Conservation (phyloP, 495 filamentous ascomycete genomes). For the Baudoinia panamericana region DNA sequence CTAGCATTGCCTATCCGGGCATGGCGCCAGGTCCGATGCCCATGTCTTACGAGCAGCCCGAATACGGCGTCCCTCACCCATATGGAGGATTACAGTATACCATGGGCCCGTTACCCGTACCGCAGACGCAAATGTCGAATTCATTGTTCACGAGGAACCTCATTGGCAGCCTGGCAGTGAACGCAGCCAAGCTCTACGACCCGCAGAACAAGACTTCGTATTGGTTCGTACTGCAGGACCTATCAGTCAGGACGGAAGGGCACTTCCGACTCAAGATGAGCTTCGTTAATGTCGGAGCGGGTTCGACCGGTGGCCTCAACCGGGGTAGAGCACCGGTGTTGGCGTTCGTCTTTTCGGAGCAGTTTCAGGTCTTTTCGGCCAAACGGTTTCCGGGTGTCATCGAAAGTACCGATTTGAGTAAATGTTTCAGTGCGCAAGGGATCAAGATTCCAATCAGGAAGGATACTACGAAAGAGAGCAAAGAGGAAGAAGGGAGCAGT, state of each 20-base stretch:
- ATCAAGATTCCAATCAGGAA: conserved; percentile 93
- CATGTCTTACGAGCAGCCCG: too few species aligned
- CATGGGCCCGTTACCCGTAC: too few species aligned
- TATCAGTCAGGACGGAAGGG: conserved; percentile 88
- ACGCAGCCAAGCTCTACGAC: conserved; percentile 76
- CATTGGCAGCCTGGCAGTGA: conserved; percentile 83
- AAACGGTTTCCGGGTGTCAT: conserved; percentile 98
- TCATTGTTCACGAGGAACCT: conserved; percentile 83
- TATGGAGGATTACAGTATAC: too few species aligned
- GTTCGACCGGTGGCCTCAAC: conserved; percentile 40
- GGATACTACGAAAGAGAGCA: conserved; percentile 54
- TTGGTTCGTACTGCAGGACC: conserved; percentile 94
- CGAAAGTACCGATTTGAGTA: conserved; percentile 85
- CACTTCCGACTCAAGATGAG: conserved; percentile 65
- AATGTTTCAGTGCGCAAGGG: conserved; percentile 87
- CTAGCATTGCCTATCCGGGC: too few species aligned
- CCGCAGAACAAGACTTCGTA: conserved; percentile 74
- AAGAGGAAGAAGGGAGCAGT: conserved; percentile 41
- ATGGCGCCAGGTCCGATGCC: too few species aligned
- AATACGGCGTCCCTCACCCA: too few species aligned
- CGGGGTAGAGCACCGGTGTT: conserved; percentile 71
- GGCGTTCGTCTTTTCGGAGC: conserved; percentile 74
- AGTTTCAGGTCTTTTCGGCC: conserved; percentile 87
- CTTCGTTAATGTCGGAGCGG: conserved; percentile 68
- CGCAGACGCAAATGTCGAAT: background rate